Conservation (phyloP, 495 filamentous ascomycete species). For the Annulohypoxylon moriforme region DNA sequence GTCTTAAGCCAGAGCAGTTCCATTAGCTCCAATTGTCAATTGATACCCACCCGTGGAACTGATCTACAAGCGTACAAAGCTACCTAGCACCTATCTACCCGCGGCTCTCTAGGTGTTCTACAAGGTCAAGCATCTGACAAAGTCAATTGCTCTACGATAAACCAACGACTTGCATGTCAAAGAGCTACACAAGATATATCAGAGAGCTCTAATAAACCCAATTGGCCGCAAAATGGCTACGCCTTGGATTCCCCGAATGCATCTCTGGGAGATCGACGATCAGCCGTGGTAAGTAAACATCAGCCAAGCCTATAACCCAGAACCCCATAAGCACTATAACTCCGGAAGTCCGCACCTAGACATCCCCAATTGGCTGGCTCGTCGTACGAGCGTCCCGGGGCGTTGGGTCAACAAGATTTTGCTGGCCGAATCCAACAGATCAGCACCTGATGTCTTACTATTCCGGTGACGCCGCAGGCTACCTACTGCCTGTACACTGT, state of each 20-base stretch:
- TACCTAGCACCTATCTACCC: not conserved
- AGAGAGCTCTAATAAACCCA: not conserved
- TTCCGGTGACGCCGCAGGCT: not conserved
- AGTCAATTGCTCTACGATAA: constrained; percentile 3
- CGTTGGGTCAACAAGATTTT: constrained; percentile 37
- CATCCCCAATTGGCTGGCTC: constrained; percentile 28
- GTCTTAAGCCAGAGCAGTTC: not conserved
- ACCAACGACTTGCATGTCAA: not conserved
- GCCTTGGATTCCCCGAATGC: constrained; percentile 62
- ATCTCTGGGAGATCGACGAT: constrained; percentile 68
- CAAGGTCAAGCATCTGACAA: not conserved
- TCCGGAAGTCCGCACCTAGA: constrained; percentile 31
- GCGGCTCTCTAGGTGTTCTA: not conserved
- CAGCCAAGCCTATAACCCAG: constrained; percentile 12
- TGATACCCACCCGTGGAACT: no score
- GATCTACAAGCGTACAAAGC: constrained; percentile 9
- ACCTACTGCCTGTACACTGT: no score
- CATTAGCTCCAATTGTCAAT: constrained; percentile 13
- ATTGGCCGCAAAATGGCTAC: constrained; percentile 52
- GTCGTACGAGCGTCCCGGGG: constrained; percentile 1
- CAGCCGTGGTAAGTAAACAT: constrained; percentile 58
- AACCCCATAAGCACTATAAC: constrained; percentile 26
- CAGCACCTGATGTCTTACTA: not conserved
- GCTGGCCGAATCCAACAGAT: constrained; percentile 24
- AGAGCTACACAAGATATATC: not conserved